A percentile compares a stretch with the other conserved stretches of the same genome.
Evolutionary conservation across 1,139 yeast species (phyloP).

Genomic region (Saccharomyces hybrid): DNA sequence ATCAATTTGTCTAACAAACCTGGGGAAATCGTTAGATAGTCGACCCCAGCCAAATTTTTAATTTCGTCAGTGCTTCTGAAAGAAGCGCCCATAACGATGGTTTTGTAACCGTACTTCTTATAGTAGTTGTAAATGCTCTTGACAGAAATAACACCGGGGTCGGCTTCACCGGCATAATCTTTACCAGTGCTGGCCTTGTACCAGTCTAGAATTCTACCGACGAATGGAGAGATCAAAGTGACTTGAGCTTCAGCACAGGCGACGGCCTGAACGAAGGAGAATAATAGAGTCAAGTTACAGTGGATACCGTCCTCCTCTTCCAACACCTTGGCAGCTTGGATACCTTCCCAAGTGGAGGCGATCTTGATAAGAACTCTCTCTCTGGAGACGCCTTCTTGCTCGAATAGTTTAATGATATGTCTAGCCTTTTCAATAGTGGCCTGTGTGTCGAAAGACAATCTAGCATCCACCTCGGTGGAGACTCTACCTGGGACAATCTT

Average conservation of each 20-base stretch:
- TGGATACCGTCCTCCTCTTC: constrained; percentile 88
- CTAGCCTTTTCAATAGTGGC: constrained; percentile 90
- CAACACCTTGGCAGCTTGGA: constrained; percentile 94
- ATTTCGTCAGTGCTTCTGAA: constrained; percentile 98
- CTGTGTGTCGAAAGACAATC: constrained; percentile 32
- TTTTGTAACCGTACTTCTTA: constrained; percentile 92
- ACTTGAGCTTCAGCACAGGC: constrained; percentile 98
- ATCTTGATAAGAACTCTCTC: constrained; percentile 91
- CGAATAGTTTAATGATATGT: constrained; percentile 76
- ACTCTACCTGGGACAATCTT: too few species aligned
- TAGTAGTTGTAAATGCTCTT: constrained; percentile 89
- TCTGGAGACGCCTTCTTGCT: constrained; percentile 73
- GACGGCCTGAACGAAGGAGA: constrained; percentile 95
- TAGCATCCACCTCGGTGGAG: too few species aligned
- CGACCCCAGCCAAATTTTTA: constrained; percentile 95
- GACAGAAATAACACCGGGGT: constrained; percentile 96
- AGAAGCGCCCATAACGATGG: constrained; percentile 99
- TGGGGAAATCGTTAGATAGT: constrained; percentile 89
- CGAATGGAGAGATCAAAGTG: constrained; percentile 96
- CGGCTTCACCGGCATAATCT: constrained; percentile 68
- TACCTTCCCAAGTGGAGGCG: constrained; percentile 99
- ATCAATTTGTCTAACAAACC: constrained; percentile 84
- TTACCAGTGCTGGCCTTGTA: constrained; percentile 92
- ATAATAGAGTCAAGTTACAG: constrained; percentile 90
- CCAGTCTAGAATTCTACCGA: constrained; percentile 99